Evolutionary conservation across 495 filamentous ascomycete species (phyloP).

Genomic region (Penicillium arizonense): DNA sequence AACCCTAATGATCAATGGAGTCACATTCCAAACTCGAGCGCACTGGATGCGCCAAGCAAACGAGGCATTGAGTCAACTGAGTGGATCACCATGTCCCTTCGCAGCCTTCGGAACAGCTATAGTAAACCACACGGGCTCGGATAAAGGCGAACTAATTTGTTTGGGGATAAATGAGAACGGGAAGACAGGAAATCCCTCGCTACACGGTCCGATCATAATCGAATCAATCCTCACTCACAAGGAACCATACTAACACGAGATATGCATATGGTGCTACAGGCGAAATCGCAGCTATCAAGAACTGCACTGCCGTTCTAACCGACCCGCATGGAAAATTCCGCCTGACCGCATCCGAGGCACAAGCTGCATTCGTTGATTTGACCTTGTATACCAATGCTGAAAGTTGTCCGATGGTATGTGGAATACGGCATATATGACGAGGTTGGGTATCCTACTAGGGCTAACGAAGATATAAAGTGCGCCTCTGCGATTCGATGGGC

Average conservation of each 20-base stretch:
- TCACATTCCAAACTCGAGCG: conserved; percentile 31
- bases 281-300: conserved; percentile 53
- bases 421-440: neutral
- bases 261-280: conserved; percentile 21
- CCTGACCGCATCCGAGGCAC: conserved; percentile 33
- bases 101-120: conserved; percentile 52
- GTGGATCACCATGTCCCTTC: conserved; percentile 44
- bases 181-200: conserved; percentile 43
- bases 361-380: conserved; percentile 43
- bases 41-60: conserved; percentile 53
- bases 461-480: conserved; percentile 32
- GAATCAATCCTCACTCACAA: too few relatives aligned
- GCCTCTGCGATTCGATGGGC: conserved; percentile 55
- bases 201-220: conserved; percentile 38
- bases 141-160: conserved; percentile 44
- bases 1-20: conserved; percentile 9
- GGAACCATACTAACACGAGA: too few relatives aligned
- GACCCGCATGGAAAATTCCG: conserved; percentile 42
- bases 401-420: conserved; percentile 51
- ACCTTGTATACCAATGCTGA: conserved; percentile 57
- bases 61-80: conserved; percentile 33
- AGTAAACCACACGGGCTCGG: conserved; percentile 49
- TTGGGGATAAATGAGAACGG: conserved; percentile 38
- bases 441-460: too few relatives aligned
- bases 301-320: conserved; percentile 49